Conservation (phyloP, 352 stramenopile genomes). For the Pythium aristosporum region DNA sequence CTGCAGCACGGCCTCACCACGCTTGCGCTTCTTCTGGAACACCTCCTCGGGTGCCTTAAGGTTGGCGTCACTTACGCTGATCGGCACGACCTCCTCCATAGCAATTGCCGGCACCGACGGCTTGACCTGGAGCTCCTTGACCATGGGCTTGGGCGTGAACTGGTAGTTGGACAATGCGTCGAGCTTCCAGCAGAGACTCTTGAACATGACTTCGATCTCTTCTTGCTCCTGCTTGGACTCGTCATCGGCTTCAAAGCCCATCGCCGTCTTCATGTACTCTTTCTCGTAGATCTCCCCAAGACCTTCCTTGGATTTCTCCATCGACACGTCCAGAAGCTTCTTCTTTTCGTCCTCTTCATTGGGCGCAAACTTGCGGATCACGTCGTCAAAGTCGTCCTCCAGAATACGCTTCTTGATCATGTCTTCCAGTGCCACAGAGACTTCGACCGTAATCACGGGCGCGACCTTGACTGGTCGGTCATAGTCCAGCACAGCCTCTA, state of each 20-base stretch:
- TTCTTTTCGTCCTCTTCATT: slow-evolving; percentile 78
- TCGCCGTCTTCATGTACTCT: slow-evolving; percentile 94
- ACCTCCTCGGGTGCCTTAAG: slow-evolving; percentile 81
- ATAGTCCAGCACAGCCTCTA: slow-evolving; percentile 93
- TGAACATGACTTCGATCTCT: slow-evolving; percentile 94
- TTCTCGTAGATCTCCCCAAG: slow-evolving; percentile 95
- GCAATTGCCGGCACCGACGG: slow-evolving; percentile 76
- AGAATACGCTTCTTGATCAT: slow-evolving; percentile 95
- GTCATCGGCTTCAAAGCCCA: slow-evolving; percentile 91
- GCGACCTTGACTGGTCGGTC: slow-evolving; percentile 90
- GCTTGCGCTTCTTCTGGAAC: slow-evolving; percentile 88
- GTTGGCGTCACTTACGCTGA: slow-evolving; percentile 84
- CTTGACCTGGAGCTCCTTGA: slow-evolving; percentile 90
- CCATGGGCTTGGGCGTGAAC: slow-evolving; percentile 92
- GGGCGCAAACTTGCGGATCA: slow-evolving; percentile 86
- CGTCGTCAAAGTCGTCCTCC: slow-evolving; percentile 95
- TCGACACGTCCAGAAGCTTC: slow-evolving; percentile 92
- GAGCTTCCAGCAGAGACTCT: slow-evolving; percentile 93
- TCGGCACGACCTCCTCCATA: slow-evolving; percentile 84
- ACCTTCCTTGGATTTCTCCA: slow-evolving; percentile 90
- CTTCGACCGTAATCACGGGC: slow-evolving; percentile 91
- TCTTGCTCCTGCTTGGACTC: slow-evolving; percentile 91
- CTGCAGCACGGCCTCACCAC: slow-evolving; percentile 74
- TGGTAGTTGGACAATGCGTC: slow-evolving; percentile 96
- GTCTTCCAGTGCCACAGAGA: slow-evolving; percentile 91